Conservation (phyloP, 2,329 filamentous ascomycete genomes). For the Bisporella sp. region DNA sequence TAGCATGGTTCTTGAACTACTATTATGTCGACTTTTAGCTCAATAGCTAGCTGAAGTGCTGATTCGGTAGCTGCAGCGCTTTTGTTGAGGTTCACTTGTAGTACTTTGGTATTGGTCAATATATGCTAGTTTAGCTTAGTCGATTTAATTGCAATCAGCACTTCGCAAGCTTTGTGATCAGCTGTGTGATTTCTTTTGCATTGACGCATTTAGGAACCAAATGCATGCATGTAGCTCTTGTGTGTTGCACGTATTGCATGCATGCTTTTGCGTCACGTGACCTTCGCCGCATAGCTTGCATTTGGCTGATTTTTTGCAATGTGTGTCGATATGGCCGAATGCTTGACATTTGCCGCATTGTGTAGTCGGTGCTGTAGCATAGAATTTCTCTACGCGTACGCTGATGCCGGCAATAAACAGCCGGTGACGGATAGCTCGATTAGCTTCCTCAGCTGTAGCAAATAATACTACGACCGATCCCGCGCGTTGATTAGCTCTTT, state of each 20-base stretch:
- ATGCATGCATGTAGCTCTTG: neutral
- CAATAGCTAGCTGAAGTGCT: neutral
- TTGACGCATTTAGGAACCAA: constrained; percentile 1
- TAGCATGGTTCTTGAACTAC: neutral
- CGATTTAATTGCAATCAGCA: neutral
- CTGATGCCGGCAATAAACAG: constrained; percentile 2
- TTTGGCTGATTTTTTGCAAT: neutral
- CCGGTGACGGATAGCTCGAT: constrained; percentile 1
- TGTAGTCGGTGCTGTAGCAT: neutral
- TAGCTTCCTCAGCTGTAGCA: neutral
- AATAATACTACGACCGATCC: constrained; percentile 1
- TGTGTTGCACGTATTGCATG: neutral
- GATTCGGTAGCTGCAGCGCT: neutral
- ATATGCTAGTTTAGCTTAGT: neutral
- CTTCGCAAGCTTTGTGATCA: neutral
- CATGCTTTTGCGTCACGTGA: neutral
- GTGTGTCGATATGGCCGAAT: neutral
- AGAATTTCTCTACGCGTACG: neutral
- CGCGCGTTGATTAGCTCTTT: neutral
- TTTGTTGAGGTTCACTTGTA: neutral
- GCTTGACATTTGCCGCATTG: constrained; percentile 1
- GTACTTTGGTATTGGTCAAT: neutral
- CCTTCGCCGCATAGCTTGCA: neutral
- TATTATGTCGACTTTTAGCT: neutral
- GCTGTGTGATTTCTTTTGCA: neutral